These are phyloP conservation scores for Penicillium cosmopolitanum DNA, from an alignment of 495 filamentous ascomycete species.

Conservation along the genomic window DNA sequence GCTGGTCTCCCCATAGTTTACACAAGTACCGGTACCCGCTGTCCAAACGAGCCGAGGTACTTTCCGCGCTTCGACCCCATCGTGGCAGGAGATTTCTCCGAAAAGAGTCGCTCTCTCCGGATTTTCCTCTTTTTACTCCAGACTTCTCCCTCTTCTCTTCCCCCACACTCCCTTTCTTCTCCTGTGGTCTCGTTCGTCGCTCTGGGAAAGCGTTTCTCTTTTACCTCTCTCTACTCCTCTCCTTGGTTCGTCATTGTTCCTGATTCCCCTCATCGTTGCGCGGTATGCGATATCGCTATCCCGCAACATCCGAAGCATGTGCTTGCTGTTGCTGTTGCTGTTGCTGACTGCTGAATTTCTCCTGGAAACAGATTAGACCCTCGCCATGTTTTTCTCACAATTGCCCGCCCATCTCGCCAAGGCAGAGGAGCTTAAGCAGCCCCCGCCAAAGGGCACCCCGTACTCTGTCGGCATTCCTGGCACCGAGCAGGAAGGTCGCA, in stretches of 20 bases:
- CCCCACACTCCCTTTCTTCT: conserved; percentile 11
- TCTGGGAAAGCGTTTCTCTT: conserved; percentile 1
- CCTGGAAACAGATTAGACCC: conserved; percentile 8
- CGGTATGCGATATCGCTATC: too few species aligned
- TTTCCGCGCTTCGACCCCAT: background rate
- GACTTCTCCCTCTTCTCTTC: conserved; percentile 12
- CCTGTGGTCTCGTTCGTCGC: conserved; percentile 8
- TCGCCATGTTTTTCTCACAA: conserved; percentile 48
- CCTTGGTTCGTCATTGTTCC: conserved; percentile 4
- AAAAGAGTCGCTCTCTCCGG: conserved; percentile 27
- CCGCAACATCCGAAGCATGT: conserved; percentile 2
- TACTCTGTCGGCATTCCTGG: conserved; percentile 71
- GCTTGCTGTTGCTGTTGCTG: background rate
- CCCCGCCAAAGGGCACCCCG: conserved; percentile 49
- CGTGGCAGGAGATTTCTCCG: conserved; percentile 19
- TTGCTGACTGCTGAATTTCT: background rate
- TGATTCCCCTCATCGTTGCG: conserved; percentile 9
- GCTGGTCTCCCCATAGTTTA: background rate
- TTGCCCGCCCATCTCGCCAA: conserved; percentile 42
- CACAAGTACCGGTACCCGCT: conserved; percentile 8
- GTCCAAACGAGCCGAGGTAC: conserved; percentile 11
- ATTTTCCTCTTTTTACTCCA: conserved; percentile 19
- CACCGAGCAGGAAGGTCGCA: conserved; percentile 71
- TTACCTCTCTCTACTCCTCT: background rate
- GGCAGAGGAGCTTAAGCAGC: conserved; percentile 44